Evolutionary conservation across 2,329 filamentous ascomycete species (phyloP), one percentile per base, ranked within the genome.

Genomic region (Sporothrix curviconia): DNA sequence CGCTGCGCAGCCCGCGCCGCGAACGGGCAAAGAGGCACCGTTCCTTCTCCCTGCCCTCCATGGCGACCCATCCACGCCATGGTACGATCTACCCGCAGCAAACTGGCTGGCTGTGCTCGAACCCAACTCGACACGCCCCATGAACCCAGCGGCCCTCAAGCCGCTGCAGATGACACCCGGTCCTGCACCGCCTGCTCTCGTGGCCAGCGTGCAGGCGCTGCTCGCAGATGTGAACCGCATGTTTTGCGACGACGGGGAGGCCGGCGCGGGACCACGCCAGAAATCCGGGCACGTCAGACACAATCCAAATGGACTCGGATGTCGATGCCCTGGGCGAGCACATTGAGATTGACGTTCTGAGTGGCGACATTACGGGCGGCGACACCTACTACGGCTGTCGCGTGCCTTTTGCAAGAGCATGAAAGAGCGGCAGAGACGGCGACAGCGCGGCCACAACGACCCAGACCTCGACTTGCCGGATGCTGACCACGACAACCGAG

Each of bases 321-420:
- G 73, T 92, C n/a, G 86, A 90, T 66, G 84, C 86, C 62, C 76
- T 94, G 59, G 90, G 90, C 11, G 86, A 94, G 67, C 72, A 79
- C 15, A 75, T 90, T 54, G 73, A 84, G 17, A 69, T 82, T 3
- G 84, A 90, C 64, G 82, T 86, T 63, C 73, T 82, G n/a, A 86
- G 82, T 0, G 85, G 85, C 0, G 82, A 87, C 3, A 72, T 85
- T 2, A 68, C 85, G 7, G 77, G 78, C 7, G 85, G 85, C 1
- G 85, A 89, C 61, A 89, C 87, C 1, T 95, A 95, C 69, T 95
- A 95, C 67, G 91, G 90, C 60, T 95, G 91, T 92, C 90, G 5
- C 80, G 82, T 39, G 76, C 76, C 1, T 94, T 95, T 64, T 95
- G 89, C 68, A 78, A 89, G 63, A 88, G 87, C 66, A 94, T 94